phyloP scores from a whole-genome alignment of 768 basidiomycete species.

The Termitomyces sp. region DNA sequence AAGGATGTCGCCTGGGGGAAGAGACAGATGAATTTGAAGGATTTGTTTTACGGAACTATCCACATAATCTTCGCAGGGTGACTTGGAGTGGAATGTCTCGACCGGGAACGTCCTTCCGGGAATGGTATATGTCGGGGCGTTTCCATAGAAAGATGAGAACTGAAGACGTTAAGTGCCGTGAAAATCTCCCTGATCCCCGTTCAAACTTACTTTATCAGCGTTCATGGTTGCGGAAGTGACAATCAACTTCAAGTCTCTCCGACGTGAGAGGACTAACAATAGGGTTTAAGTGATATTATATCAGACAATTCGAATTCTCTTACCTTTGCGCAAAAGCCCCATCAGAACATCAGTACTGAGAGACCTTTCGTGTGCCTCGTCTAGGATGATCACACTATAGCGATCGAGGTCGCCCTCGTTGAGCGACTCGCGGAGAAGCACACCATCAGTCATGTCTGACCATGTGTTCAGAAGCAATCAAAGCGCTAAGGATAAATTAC shows the following conservation, averaged over 20 bases:
- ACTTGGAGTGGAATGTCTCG: constrained; percentile 92
- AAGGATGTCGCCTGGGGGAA: constrained; percentile 89
- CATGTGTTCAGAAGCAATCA: background rate
- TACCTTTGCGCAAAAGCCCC: constrained; percentile 92
- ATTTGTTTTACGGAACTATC: constrained; percentile 98
- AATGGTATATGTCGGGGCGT: constrained; percentile 92
- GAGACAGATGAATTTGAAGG: constrained; percentile 90
- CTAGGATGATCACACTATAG: constrained; percentile 96
- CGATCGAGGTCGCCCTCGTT: constrained; percentile 98
- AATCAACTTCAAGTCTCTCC: constrained; percentile 91
- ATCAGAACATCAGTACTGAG: constrained; percentile 97
- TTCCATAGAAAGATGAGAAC: constrained; percentile 96
- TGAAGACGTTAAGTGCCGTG: constrained; percentile 19
- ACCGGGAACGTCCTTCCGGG: constrained; percentile 93
- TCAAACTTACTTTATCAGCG: constrained; percentile 76
- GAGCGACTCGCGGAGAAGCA: constrained; percentile 93
- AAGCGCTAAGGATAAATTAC: constrained; percentile 15
- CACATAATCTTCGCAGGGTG: constrained; percentile 98
- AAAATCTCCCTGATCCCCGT: background rate
- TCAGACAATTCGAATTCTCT: constrained; percentile 17
- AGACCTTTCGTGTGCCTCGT: constrained; percentile 97
- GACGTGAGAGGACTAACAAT: constrained; percentile 68
- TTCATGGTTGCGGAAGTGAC: constrained; percentile 99
- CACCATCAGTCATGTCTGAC: constrained; percentile 97
- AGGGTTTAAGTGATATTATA: constrained; percentile 1